These are phyloP conservation scores for Chytriomyces confervae DNA, from an alignment of 192 early-diverging fungal genomes.

Conservation along the genomic window DNA sequence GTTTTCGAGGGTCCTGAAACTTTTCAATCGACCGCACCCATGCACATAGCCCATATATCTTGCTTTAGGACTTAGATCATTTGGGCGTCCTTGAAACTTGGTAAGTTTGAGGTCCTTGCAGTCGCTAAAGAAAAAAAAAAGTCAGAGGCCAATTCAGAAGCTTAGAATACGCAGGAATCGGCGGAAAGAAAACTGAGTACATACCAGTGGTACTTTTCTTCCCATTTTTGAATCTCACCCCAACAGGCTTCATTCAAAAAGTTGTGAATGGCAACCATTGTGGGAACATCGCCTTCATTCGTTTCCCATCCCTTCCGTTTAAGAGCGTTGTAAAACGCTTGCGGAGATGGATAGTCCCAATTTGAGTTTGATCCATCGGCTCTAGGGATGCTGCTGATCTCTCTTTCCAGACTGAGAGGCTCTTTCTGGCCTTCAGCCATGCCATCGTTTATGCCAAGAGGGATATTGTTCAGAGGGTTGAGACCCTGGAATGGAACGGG, in stretches of 20 bases:
- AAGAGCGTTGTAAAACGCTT: slow-evolving; percentile 96
- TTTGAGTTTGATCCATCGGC: slow-evolving; percentile 60
- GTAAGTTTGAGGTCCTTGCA: slow-evolving; percentile 73
- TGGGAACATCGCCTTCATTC: slow-evolving; percentile 80
- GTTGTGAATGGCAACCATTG: slow-evolving; percentile 93
- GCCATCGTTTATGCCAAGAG: slow-evolving; percentile 38
- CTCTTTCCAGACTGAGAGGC: slow-evolving; percentile 67
- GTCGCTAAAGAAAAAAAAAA: slow-evolving; percentile 33
- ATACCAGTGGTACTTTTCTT: slow-evolving; percentile 50
- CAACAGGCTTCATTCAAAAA: slow-evolving; percentile 92
- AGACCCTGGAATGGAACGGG: slow-evolving; percentile 1
- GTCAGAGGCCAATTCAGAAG: background rate
- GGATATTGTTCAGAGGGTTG: slow-evolving; percentile 52
- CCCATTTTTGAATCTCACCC: slow-evolving; percentile 87
- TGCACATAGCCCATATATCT: slow-evolving; percentile 63
- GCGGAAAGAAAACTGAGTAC: slow-evolving; percentile 44
- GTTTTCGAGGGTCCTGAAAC: background rate
- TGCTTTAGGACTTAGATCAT: slow-evolving; percentile 76
- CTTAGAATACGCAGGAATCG: background rate
- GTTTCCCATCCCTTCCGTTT: slow-evolving; percentile 89
- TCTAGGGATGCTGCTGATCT: slow-evolving; percentile 78
- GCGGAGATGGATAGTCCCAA: slow-evolving; percentile 81
- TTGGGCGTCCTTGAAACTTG: slow-evolving; percentile 76
- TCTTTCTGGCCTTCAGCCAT: slow-evolving; percentile 36
- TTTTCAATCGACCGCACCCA: slow-evolving; percentile 55